phyloP scores from a whole-genome alignment of 2,329 filamentous ascomycete species.

The Ophiocordyceps polyrhachis-furcata region DNA sequence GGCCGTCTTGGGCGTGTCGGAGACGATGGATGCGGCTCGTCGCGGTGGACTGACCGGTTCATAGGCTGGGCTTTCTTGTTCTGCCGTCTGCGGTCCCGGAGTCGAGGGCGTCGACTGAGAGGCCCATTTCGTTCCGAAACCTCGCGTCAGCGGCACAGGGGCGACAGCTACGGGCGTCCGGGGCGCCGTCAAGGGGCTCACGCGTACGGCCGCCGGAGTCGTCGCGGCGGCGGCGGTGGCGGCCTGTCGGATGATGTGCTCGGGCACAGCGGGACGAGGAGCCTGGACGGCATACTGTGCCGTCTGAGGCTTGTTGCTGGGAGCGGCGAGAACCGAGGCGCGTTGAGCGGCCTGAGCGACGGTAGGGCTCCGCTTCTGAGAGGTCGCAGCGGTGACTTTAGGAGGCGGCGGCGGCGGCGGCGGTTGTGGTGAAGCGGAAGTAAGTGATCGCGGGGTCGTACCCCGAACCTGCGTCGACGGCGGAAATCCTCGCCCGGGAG shows the following conservation, averaged over 20 bases:
- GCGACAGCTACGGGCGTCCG: conserved; percentile 16
- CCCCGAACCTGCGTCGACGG: conserved; percentile 10
- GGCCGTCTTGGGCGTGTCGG: conserved; percentile 11
- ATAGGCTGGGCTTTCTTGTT: conserved; percentile 31
- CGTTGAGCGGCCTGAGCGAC: conserved; percentile 9
- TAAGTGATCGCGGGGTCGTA: conserved; percentile 12
- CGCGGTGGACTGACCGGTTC: conserved; percentile 40
- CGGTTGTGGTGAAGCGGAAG: conserved; percentile 11
- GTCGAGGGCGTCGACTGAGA: conserved; percentile 38
- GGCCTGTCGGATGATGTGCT: conserved; percentile 21
- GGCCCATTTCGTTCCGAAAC: conserved; percentile 40
- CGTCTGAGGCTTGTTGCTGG: conserved; percentile 11
- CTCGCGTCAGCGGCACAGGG: conserved; percentile 12
- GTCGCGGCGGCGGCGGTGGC: conserved; percentile 7
- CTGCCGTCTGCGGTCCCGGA: conserved; percentile 20
- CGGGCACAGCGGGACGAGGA: conserved; percentile 19
- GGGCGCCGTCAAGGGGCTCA: conserved; percentile 13
- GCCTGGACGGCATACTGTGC: conserved; percentile 14
- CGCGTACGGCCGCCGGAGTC: conserved; percentile 12
- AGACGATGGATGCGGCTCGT: conserved; percentile 17
- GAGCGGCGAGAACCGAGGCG: conserved; percentile 7
- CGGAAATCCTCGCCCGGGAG: conserved; percentile 15
- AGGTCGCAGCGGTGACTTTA: conserved; percentile 6
- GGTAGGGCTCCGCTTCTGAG: conserved; percentile 16
- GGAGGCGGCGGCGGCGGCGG: conserved; percentile 5